Evolutionary conservation across 1,284 basidiomycete genomes (phyloP).

Genomic region (Ustilago lituana): DNA sequence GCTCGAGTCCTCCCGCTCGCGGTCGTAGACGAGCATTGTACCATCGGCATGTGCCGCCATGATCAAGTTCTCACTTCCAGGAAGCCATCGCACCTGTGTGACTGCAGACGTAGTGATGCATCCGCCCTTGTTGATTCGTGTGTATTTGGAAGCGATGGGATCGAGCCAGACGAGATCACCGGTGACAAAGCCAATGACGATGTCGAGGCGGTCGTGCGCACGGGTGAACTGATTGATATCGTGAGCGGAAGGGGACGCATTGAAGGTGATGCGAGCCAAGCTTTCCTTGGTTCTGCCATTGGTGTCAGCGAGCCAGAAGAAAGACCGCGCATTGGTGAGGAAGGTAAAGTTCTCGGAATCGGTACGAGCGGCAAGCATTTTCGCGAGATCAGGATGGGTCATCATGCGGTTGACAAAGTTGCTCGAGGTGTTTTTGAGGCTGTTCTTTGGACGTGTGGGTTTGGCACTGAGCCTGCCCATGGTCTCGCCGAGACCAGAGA

Average conservation of each 20-base stretch:
- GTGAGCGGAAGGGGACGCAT: slow-evolving; percentile 80
- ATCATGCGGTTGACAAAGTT: slow-evolving; percentile 88
- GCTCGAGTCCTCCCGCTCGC: slow-evolving; percentile 82
- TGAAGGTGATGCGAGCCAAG: slow-evolving; percentile 82
- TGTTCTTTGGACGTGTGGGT: slow-evolving; percentile 80
- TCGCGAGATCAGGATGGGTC: slow-evolving; percentile 78
- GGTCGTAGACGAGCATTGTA: slow-evolving; percentile 85
- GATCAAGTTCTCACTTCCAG: slow-evolving; percentile 77
- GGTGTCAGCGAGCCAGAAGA: slow-evolving; percentile 56
- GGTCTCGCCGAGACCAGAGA: slow-evolving; percentile 40
- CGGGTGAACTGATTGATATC: slow-evolving; percentile 82
- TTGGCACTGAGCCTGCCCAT: slow-evolving; percentile 48
- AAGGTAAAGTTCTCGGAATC: slow-evolving; percentile 71
- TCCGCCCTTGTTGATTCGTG: slow-evolving; percentile 89
- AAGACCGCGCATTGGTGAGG: slow-evolving; percentile 55
- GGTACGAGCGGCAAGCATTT: slow-evolving; percentile 74
- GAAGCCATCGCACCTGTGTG: slow-evolving; percentile 87
- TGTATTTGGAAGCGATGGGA: slow-evolving; percentile 83
- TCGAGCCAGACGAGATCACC: slow-evolving; percentile 85
- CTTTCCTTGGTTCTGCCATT: slow-evolving; percentile 69
- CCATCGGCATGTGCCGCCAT: slow-evolving; percentile 91
- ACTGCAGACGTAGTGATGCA: slow-evolving; percentile 81
- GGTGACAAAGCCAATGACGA: slow-evolving; percentile 89
- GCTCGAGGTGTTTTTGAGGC: slow-evolving; percentile 84
- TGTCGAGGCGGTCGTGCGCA: slow-evolving; percentile 80